phyloP scores from a whole-genome alignment of 148 eudicot genomes.

The Rheum nobile region DNA sequence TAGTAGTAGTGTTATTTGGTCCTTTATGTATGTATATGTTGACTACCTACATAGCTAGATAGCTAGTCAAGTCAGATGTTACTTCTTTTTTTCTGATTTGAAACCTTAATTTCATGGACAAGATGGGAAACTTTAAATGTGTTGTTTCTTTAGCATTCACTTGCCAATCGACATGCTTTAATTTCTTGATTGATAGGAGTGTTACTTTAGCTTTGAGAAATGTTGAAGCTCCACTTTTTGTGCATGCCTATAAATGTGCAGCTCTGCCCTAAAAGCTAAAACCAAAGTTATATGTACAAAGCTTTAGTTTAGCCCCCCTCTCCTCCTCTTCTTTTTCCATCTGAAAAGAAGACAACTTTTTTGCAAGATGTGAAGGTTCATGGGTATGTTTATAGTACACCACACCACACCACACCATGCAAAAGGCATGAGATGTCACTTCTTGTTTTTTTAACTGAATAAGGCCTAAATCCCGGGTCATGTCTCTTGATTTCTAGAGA shows the following conservation, averaged over 20 bases:
- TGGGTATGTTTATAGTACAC: neutral
- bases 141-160: neutral
- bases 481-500: neutral
- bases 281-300: neutral
- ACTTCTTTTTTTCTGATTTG: neutral
- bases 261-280: conserved; percentile 6
- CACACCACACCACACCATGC: conserved; percentile 4
- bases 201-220: neutral
- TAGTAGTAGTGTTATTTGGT: neutral
- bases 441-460: neutral
- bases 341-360: conserved; percentile 7
- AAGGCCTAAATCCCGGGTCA: neutral
- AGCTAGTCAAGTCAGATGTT: neutral
- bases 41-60: neutral
- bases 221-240: conserved; percentile 5
- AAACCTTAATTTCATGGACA: conserved; percentile 1
- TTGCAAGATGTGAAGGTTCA: conserved; percentile 8
- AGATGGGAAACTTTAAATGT: neutral
- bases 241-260: conserved; percentile 8
- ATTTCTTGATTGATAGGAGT: neutral
- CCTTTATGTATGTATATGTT: neutral
- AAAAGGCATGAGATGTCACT: conserved; percentile 9
- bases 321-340: neutral
- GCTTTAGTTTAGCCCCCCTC: neutral
- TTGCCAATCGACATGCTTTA: neutral